Evolutionary conservation across 2,329 filamentous ascomycete species (phyloP).

Genomic region (Sporothrix inflata): DNA sequence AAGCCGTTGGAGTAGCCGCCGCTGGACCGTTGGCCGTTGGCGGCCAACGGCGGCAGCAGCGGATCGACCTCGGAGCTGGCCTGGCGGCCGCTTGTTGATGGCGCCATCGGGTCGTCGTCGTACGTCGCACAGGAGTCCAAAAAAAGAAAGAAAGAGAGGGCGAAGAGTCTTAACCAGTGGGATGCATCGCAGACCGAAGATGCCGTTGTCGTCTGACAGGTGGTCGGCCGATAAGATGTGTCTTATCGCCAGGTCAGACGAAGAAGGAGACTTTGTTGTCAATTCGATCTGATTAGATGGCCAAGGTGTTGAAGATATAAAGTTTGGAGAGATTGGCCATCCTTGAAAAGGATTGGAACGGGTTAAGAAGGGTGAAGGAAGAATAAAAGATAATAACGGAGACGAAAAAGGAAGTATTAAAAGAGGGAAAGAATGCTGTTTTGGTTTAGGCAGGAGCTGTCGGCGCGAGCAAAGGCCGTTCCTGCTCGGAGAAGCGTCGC

Average conservation of each 20-base stretch:
- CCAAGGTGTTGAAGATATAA: neutral
- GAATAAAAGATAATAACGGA: neutral
- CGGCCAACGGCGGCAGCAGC: neutral
- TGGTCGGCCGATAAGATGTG: neutral
- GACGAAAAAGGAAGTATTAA: neutral
- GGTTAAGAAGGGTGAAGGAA: neutral
- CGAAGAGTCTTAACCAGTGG: neutral
- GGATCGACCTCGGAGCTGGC: slow-evolving; percentile 15
- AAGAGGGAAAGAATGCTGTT: neutral
- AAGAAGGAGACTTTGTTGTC: too few relatives aligned
- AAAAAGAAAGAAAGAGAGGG: neutral
- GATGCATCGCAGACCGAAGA: slow-evolving; percentile 1
- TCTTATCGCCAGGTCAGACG: neutral
- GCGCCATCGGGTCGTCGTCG: neutral
- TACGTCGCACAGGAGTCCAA: neutral
- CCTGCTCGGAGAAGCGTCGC: neutral
- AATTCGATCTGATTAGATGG: slow-evolving; percentile 1
- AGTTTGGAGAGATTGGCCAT: neutral
- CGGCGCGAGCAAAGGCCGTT: neutral
- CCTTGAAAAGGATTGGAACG: neutral
- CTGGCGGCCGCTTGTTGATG: neutral
- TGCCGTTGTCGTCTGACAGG: neutral
- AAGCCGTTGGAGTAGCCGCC: neutral
- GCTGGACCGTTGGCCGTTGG: neutral
- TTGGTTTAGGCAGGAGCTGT: neutral